A percentile compares a stretch with the other conserved stretches of the same genome.
These are phyloP conservation scores for Silene coronaria DNA, from an alignment of 179 eudicot genomes.

Conservation along the genomic window DNA sequence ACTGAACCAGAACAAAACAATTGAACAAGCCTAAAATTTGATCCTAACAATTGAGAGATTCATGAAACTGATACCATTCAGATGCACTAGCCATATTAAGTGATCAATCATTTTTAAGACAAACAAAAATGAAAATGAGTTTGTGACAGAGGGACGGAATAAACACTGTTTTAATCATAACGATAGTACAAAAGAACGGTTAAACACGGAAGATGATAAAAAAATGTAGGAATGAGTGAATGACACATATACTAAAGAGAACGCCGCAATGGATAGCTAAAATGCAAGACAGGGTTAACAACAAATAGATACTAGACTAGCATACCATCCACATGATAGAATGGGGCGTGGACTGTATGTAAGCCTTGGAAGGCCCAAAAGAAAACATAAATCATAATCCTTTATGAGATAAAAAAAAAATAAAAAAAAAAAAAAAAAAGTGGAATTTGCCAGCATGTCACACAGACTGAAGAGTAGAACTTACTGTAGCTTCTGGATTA, in stretches of 20 bases:
- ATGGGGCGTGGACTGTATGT: not conserved
- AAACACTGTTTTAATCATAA: not conserved
- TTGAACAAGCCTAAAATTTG: not conserved
- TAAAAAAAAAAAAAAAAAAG: not conserved
- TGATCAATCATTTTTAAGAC: not conserved
- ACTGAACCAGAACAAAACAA: not conserved
- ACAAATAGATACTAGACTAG: not conserved
- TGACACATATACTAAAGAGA: not conserved
- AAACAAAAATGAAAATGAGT: not conserved
- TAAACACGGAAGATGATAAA: not conserved
- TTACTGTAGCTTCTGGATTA: constrained; percentile 97
- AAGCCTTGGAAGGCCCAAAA: not conserved
- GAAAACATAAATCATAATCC: not conserved
- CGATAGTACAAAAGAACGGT: not conserved
- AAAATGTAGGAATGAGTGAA: not conserved
- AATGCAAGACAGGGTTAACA: not conserved
- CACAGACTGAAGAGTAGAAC: constrained; percentile 13
- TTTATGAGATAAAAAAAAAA: not conserved
- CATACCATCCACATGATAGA: not conserved
- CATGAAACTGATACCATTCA: not conserved
- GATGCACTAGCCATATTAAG: not conserved
- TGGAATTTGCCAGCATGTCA: not conserved
- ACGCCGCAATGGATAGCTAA: not conserved
- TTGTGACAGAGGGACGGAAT: not conserved
- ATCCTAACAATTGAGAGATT: not conserved